Base-by-base conservation (phyloP, 2,329 filamentous ascomycete genomes). In the Penicillium sp. region DNA sequence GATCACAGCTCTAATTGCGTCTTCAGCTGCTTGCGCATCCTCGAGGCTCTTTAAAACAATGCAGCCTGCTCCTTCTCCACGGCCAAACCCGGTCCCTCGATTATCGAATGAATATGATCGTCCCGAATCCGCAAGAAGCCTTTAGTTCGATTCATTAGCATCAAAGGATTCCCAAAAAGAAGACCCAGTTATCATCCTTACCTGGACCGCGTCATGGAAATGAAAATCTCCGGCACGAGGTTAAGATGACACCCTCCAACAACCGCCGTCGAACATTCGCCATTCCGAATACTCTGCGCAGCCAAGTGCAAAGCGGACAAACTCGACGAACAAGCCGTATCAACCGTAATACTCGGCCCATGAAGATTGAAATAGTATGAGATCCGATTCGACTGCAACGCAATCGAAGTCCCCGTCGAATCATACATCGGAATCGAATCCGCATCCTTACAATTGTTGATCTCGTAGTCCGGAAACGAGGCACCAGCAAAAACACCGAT, bases 61-160 rank as follows among this genome's bases (percentile, higher is more conserved):
- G 55, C 57, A 61, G 23, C 63, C 71, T 14, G 66, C 61, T 29
- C 73, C 74, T 55, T 77, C 74, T 2, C 72, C 74, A 6, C 72
- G 64, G 18, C 66, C 71, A 52, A 68, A 70, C 1, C 67, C 65
- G 43, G 55, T 62, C 4, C 56, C 67, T 26, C 58, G 56, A 21
- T 64, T 42, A 36, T 70, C 67, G 44, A 67, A 70, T 11, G 62
- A 45, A 48, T 65, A 65, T 36, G 62, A 65, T 28, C 56, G 62
- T 19, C 68, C 67, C 8, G 55, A 61, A 9, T 63, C 58, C 10
- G 58, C 54, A 18, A 70, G 61, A 10, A 68, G 50, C 28, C 64
- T 67, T 5, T 24, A 9, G 14, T 5, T 9, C 23, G 8, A n/a
- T 11, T 33, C 18, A 34, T 52, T 14, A 51, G 45, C 9, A n/a